These are phyloP conservation scores for Leucaena leucocephala DNA, from an alignment of 306 rosid species.

Conservation along the genomic window DNA sequence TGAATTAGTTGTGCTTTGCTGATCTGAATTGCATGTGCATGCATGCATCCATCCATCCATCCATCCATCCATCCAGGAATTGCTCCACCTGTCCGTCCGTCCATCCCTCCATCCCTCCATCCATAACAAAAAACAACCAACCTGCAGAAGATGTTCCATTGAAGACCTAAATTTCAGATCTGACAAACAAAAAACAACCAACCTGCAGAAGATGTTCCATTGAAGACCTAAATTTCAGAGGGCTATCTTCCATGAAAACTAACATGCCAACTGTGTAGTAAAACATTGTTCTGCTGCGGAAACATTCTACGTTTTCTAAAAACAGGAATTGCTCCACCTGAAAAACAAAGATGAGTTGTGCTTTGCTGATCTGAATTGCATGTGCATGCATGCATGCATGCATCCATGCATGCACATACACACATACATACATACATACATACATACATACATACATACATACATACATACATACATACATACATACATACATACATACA, in stretches of 20 bases:
- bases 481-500: too few species aligned
- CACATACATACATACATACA: too few species aligned
- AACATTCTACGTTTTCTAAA: slow-evolving; percentile 47
- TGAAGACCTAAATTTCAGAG: slow-evolving; percentile 46
- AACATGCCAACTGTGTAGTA: slow-evolving; percentile 49
- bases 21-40: too few species aligned
- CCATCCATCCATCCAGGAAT: too few species aligned
- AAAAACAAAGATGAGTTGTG: slow-evolving; percentile 17
- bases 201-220: slow-evolving; percentile 54
- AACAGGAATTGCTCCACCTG: slow-evolving; percentile 50
- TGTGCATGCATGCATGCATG: too few species aligned
- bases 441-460: too few species aligned
- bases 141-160: slow-evolving; percentile 52
- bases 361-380: neutral
- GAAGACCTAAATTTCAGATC: slow-evolving; percentile 49
- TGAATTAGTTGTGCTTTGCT: too few species aligned
- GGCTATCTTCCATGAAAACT: slow-evolving; percentile 53
- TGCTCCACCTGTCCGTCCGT: too few species aligned
- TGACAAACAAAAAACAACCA: slow-evolving; percentile 30
- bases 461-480: too few species aligned
- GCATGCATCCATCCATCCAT: too few species aligned
- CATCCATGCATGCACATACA: too few species aligned
- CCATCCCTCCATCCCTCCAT: too few species aligned
- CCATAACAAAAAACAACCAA: slow-evolving; percentile 36
- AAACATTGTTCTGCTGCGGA: slow-evolving; percentile 48